Evolutionary conservation across 1,139 yeast species (phyloP).

Genomic region (Yamadazyma dushanensis): DNA sequence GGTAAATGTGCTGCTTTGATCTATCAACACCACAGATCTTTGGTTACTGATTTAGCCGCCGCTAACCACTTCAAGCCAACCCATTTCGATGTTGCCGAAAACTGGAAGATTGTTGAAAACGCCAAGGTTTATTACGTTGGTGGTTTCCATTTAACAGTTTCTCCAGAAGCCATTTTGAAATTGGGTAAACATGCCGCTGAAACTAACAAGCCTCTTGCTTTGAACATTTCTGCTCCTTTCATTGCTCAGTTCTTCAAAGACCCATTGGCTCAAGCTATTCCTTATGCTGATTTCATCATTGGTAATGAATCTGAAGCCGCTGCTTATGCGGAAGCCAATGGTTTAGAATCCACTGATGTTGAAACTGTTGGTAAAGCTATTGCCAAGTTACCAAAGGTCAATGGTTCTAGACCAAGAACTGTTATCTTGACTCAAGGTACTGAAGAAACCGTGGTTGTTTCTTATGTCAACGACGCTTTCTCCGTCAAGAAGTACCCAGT

Average conservation of each 20-base stretch:
- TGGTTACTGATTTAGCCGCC: slow-evolving; percentile 95
- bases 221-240: slow-evolving; percentile 96
- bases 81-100: slow-evolving; percentile 85
- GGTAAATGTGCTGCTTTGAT: slow-evolving; percentile 98
- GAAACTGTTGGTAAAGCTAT: slow-evolving; percentile 78
- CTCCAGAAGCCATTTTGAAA: slow-evolving; percentile 88
- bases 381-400: slow-evolving; percentile 77
- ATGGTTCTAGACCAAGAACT: slow-evolving; percentile 70
- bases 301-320: slow-evolving; percentile 98
- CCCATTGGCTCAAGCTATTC: slow-evolving; percentile 75
- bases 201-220: slow-evolving; percentile 74
- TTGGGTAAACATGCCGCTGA: slow-evolving; percentile 91
- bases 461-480: slow-evolving; percentile 48
- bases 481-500: slow-evolving; percentile 61
- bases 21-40: slow-evolving; percentile 83
- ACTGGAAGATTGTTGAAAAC: slow-evolving; percentile 82
- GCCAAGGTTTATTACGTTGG: slow-evolving; percentile 90
- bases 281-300: slow-evolving; percentile 87
- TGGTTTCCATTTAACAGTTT: slow-evolving; percentile 97
- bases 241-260: slow-evolving; percentile 94
- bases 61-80: slow-evolving; percentile 94
- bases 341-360: slow-evolving; percentile 56
- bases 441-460: slow-evolving; percentile 80
- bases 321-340: slow-evolving; percentile 87
- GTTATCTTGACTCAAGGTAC: slow-evolving; percentile 92